Evolutionary conservation across 2,329 filamentous ascomycete genomes (phyloP).

Genomic region (Aspergillus fructus): DNA sequence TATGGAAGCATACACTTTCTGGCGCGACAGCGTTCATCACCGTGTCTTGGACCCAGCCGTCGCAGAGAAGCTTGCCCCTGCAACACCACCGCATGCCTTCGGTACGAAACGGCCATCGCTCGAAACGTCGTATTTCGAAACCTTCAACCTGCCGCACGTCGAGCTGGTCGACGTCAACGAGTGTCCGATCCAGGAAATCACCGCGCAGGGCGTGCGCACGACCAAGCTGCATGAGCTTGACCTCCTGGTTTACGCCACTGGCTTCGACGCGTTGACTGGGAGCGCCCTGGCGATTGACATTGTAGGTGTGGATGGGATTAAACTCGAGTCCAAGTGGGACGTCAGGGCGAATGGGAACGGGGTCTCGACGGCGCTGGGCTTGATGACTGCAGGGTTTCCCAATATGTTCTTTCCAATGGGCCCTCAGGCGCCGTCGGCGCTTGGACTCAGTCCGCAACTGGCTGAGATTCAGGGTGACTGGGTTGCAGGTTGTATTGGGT

Average conservation of each 20-base stretch:
- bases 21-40: background rate
- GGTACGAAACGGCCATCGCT: background rate
- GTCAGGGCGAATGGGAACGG: conserved; percentile 18
- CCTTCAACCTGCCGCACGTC: background rate
- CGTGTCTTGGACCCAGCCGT: background rate
- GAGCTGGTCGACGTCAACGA: background rate
- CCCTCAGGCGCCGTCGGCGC: conserved; percentile 55
- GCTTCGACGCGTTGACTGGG: background rate
- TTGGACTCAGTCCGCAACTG: conserved; percentile 55
- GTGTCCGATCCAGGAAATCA: background rate
- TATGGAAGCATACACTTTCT: background rate
- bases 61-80: background rate
- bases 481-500: conserved; percentile 53
- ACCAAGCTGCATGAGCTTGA: background rate
- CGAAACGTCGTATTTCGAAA: background rate
- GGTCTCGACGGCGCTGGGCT: conserved; percentile 38
- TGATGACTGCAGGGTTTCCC: conserved; percentile 43
- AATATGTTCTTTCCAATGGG: conserved; percentile 58
- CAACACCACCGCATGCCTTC: background rate
- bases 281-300: background rate
- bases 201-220: background rate
- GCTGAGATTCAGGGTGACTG: conserved; percentile 57
- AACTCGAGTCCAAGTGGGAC: conserved; percentile 37
- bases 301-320: background rate
- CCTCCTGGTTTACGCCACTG: background rate